Evolutionary conservation across 331 rosid genomes (phyloP).

Genomic region (Rosa hybrid): DNA sequence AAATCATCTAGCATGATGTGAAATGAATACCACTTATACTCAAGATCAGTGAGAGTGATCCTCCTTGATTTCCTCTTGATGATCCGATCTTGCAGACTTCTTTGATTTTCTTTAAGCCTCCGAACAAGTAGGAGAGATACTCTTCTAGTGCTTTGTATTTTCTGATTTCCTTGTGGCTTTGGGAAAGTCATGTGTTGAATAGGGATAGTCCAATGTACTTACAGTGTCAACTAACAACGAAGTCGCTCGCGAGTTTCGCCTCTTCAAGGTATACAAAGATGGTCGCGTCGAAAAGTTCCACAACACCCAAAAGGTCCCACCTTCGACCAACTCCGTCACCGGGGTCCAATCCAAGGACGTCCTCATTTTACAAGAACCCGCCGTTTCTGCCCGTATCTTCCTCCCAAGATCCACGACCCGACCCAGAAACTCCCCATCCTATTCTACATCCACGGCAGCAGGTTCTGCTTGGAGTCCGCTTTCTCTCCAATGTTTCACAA

Average conservation of each 20-base stretch:
- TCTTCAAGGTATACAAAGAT: slow-evolving; percentile 48
- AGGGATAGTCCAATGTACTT: no score
- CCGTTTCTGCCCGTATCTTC: slow-evolving; percentile 50
- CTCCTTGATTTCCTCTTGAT: no score
- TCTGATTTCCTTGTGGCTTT: no score
- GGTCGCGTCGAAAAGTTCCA: slow-evolving; percentile 50
- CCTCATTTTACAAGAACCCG: slow-evolving; percentile 36
- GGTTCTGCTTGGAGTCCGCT: slow-evolving; percentile 46
- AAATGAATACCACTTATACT: no score
- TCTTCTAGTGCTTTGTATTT: no score
- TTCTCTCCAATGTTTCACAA: slow-evolving; percentile 39
- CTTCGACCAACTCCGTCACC: slow-evolving; percentile 40
- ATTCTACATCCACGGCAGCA: slow-evolving; percentile 72
- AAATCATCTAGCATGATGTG: no score
- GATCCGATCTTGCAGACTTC: no score
- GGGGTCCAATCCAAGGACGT: slow-evolving; percentile 58
- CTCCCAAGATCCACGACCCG: slow-evolving; percentile 36
- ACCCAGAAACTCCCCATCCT: slow-evolving; percentile 47
- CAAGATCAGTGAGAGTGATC: no score
- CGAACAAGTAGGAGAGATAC: no score
- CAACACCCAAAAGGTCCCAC: slow-evolving; percentile 33
- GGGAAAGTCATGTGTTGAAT: no score
- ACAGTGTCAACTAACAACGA: neutral
- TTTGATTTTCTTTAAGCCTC: no score
- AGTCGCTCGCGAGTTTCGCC: slow-evolving; percentile 13